These are phyloP conservation scores for Leccinum fibrillosum DNA, from an alignment of 768 basidiomycete species.

Conservation along the genomic window DNA sequence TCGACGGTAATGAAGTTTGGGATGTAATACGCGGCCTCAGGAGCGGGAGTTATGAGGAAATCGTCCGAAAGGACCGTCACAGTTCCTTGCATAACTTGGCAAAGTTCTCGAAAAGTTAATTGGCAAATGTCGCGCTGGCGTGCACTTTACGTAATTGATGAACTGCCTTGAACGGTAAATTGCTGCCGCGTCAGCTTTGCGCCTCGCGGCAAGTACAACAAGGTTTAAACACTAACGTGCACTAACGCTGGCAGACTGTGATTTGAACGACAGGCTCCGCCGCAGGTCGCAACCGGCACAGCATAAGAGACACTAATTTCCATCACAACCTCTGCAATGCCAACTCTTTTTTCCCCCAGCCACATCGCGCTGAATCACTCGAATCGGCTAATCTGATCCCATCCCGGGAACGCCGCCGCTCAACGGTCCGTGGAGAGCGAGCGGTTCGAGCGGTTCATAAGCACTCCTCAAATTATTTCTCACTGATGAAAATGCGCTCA, in stretches of 20 bases:
- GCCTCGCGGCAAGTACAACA: not conserved
- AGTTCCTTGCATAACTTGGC: conserved; percentile 10
- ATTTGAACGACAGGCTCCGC: not conserved
- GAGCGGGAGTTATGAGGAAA: conserved; percentile 24
- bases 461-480: not conserved
- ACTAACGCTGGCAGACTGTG: not conserved
- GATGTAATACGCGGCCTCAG: conserved; percentile 57
- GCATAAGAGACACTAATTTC: not conserved
- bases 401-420: not conserved
- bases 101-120: not conserved
- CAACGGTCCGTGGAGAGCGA: not conserved
- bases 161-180: not conserved
- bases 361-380: not conserved
- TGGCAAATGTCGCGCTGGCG: not conserved
- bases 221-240: not conserved
- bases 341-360: not conserved
- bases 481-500: conserved; percentile 1
- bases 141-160: conserved; percentile 1
- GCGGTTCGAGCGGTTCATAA: not conserved
- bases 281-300: not conserved
- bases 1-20: conserved; percentile 73
- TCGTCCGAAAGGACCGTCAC: conserved; percentile 2
- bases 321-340: not conserved
- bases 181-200: not conserved
- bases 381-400: not conserved